Percentiles rank a stretch among this genome's conserved stretches.
phyloP scores from a whole-genome alignment of 495 filamentous ascomycete species.

The Xylaria curta region DNA sequence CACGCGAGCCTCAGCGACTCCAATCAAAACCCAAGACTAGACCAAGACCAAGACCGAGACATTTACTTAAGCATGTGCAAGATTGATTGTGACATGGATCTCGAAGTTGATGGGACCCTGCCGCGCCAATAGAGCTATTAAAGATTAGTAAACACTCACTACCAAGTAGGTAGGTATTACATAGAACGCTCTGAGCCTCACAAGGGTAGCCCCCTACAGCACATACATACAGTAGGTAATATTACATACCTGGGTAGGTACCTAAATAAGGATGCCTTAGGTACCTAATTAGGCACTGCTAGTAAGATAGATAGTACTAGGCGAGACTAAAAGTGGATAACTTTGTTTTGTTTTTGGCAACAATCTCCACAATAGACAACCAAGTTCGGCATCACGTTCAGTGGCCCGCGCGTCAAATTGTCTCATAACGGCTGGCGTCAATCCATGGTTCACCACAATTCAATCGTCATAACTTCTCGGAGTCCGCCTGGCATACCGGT shows the following conservation, averaged over 20 bases:
- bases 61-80: neutral
- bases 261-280: no score
- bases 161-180: neutral
- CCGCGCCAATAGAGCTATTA: neutral
- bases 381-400: no score
- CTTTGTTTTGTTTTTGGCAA: neutral
- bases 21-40: conserved; percentile 5
- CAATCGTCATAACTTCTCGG: conserved; percentile 5
- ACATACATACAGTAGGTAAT: no score
- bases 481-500: neutral
- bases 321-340: neutral
- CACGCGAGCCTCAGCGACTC: conserved; percentile 3
- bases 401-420: conserved; percentile 10
- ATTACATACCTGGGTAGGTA: no score
- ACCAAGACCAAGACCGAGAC: neutral
- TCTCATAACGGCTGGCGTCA: neutral
- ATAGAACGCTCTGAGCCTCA: no score
- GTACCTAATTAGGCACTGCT: neutral
- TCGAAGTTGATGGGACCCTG: neutral
- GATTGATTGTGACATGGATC: neutral
- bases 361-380: neutral
- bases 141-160: neutral
- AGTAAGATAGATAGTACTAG: no score
- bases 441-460: neutral
- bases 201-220: no score